A percentile compares a stretch with the other conserved stretches of the same genome.
These are phyloP conservation scores for Micractinium sp. DNA, from an alignment of 139 green algal genomes.

Conservation along the genomic window DNA sequence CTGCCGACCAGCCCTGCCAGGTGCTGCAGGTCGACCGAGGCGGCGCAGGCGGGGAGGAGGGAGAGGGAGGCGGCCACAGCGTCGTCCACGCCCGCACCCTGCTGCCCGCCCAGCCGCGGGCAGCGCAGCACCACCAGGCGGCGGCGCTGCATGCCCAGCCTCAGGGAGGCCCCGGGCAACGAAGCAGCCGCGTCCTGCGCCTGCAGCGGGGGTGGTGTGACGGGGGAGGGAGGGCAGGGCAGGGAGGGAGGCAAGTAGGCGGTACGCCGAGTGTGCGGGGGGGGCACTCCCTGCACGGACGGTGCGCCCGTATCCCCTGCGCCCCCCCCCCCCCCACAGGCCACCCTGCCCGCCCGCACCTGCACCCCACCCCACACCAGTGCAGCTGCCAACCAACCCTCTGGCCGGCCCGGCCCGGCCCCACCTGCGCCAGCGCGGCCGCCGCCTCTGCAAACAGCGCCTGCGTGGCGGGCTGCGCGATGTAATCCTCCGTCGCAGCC, in stretches of 20 bases:
- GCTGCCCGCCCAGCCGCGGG: neutral
- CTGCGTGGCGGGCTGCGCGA: conserved; percentile 46
- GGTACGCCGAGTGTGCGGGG: no score
- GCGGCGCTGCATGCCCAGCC: neutral
- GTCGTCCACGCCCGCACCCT: neutral
- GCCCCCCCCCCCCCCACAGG: neutral
- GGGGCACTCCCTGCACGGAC: no score
- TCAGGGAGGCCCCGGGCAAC: neutral
- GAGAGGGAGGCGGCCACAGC: conserved; percentile 4
- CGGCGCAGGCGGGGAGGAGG: neutral
- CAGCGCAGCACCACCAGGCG: conserved; percentile 23
- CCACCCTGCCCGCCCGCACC: neutral
- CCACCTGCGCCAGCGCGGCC: conserved; percentile 44
- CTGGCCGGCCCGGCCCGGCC: no score
- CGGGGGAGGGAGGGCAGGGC: no score
- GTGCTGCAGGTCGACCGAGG: neutral
- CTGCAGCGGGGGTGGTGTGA: neutral
- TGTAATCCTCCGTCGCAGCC: conserved; percentile 79
- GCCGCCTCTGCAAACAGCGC: conserved; percentile 59
- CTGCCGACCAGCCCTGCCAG: neutral
- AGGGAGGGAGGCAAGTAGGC: neutral
- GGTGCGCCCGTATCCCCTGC: neutral
- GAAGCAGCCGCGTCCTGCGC: neutral
- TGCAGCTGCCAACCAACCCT: no score
- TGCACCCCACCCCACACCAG: neutral